phyloP scores from a whole-genome alignment of 306 rosid genomes.

The Fragaria ananassa region DNA sequence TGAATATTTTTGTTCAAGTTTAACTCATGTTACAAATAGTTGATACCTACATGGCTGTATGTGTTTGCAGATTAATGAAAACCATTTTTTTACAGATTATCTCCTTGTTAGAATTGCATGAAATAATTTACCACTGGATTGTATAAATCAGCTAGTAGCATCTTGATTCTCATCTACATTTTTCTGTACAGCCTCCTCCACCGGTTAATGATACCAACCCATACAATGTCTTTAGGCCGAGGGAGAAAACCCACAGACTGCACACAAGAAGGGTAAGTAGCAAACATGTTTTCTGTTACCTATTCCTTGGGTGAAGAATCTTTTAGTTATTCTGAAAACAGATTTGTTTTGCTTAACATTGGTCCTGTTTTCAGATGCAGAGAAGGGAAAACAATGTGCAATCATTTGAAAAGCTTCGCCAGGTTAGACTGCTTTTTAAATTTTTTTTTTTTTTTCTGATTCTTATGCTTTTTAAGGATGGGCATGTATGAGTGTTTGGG shows the following conservation, averaged over 20 bases:
- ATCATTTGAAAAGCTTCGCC: conserved; percentile 99
- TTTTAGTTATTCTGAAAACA: conserved; percentile 1
- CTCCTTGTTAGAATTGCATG: conserved; percentile 8
- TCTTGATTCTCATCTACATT: conserved; percentile 20
- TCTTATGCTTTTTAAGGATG: background rate
- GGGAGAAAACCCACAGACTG: conserved; percentile 98
- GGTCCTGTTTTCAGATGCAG: conserved; percentile 64
- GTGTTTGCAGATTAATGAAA: background rate
- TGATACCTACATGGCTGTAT: background rate
- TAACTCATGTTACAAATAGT: background rate
- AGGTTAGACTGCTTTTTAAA: conserved; percentile 42
- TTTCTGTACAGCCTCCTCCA: conserved; percentile 81
- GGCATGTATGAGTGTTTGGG: background rate
- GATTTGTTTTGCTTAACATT: conserved; percentile 6
- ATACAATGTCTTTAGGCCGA: conserved; percentile 95
- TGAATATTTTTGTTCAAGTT: background rate
- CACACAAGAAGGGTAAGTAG: conserved; percentile 89
- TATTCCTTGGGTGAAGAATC: conserved; percentile 23
- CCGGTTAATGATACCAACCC: conserved; percentile 98
- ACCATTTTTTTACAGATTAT: too few relatives aligned
- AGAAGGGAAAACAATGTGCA: conserved; percentile 97
- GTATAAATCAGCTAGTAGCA: conserved; percentile 29
- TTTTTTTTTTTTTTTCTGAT: background rate
- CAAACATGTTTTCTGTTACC: conserved; percentile 23
- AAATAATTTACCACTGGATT: conserved; percentile 1